Evolutionary conservation across 371 early-diverging fungal genomes (phyloP), one percentile per base, ranked within the genome.

Genomic region (Syncephalastrum contaminatum): DNA sequence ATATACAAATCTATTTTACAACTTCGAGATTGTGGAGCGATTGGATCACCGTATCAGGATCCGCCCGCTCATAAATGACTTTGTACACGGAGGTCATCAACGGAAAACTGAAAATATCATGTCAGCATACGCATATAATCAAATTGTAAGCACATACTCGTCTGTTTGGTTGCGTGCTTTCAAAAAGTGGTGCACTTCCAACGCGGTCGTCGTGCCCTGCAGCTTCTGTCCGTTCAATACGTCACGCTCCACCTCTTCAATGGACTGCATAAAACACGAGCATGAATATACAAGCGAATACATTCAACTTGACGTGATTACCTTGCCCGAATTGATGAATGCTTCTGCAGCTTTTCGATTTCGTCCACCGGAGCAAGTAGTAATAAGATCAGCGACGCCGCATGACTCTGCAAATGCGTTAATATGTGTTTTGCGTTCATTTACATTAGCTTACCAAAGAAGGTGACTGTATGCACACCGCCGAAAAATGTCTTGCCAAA

Each of bases 211-310:
- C 4, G 96, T 91, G 49, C 99, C 99, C 77, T 99, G 99, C 43
- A 99, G 81, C 75, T 98, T 97, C 62, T 97, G 97, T 20, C 96
- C 97, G 66, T 94, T 91, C 55, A 99, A 81, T 74, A 92, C 74
- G 58, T 94, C 92, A 51, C 79, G 56, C 66, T 99, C 97, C 16
- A 97, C 81, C 58, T 85, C 84, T 36, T 90, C 88, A 67, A 97
- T 89, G 6, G 92, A 75, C 83, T 59, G 12, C 25, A 20, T 25
- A 6, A 19, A 40, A 16, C 8, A 5, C 13, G 21, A 49, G 4
- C 39, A 51, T 30, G 6, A 22, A 24, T 5, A 51, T 30, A 25
- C 14, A 50, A 12, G 30, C 1, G 19, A 10, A 15, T 13, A 21
- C 49, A 16, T 30, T 8, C 24, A 13, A 1, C 3, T 14, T 40